A percentile compares a stretch with the other conserved stretches of the same genome.
These are phyloP conservation scores for Zasmidium cellare DNA, from an alignment of 2,329 filamentous ascomycete species.

Conservation along the genomic window DNA sequence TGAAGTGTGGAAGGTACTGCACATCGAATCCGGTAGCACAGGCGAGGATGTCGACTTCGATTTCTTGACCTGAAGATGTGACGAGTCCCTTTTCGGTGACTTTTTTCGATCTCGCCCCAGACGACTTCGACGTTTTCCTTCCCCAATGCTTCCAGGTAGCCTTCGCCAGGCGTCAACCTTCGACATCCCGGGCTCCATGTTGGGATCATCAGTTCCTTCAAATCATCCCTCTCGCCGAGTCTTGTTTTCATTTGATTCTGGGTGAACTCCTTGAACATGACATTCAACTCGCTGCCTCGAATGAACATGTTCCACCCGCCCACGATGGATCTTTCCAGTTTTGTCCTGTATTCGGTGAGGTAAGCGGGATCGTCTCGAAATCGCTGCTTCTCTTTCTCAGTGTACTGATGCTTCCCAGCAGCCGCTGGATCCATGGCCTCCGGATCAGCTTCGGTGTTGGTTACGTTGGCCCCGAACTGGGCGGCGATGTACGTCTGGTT, in stretches of 20 bases:
- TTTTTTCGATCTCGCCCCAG: slow-evolving; percentile 24
- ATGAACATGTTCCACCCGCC: slow-evolving; percentile 27
- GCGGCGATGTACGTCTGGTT: slow-evolving; percentile 36
- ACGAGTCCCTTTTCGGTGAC: slow-evolving; percentile 26
- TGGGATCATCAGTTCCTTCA: slow-evolving; percentile 59
- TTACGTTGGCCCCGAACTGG: slow-evolving; percentile 26
- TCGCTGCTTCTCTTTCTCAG: slow-evolving; percentile 31
- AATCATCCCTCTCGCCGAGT: slow-evolving; percentile 55
- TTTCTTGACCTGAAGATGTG: slow-evolving; percentile 18
- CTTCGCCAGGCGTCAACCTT: slow-evolving; percentile 54
- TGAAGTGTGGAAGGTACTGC: slow-evolving; percentile 36
- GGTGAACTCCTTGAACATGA: slow-evolving; percentile 19
- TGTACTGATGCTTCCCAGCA: slow-evolving; percentile 29
- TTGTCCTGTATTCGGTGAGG: slow-evolving; percentile 37
- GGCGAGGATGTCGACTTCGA: slow-evolving; percentile 41
- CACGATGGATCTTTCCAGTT: slow-evolving; percentile 30
- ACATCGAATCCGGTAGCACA: slow-evolving; percentile 43
- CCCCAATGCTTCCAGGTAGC: slow-evolving; percentile 40
- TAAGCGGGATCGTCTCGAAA: slow-evolving; percentile 34
- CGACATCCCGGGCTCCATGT: slow-evolving; percentile 67
- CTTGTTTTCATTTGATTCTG: slow-evolving; percentile 50
- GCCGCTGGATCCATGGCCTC: slow-evolving; percentile 20
- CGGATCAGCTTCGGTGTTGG: slow-evolving; percentile 24
- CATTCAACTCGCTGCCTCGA: slow-evolving; percentile 15
- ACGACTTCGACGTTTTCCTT: slow-evolving; percentile 26